Base-by-base conservation (phyloP, 2,329 filamentous ascomycete genomes). In the Talaromyces amestolkiae region DNA sequence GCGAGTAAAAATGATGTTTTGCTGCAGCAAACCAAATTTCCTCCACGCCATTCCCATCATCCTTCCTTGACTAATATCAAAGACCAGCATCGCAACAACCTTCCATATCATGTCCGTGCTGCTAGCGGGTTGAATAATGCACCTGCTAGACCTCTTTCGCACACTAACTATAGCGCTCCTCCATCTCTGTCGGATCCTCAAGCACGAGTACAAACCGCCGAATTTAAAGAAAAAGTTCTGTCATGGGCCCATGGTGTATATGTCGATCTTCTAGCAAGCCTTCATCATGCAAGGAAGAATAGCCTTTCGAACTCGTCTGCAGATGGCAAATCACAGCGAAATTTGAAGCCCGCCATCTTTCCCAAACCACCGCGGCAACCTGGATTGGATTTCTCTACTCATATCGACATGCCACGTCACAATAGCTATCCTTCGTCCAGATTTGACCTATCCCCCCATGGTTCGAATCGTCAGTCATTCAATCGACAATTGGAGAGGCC, bases 191-290 rank as follows among this genome's bases (percentile, higher is more conserved):
- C 61, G 9, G 68, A 72, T 19, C 62, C 69, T 2, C 66, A 66
- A 61, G 70, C 72, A 22, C 72, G 71, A 6, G 70, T 74, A n/a
- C 73, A 69, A 11, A 80, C 81, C 69, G 73, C 76, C 13, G 80
- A 83, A 65, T 91, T 91, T 72, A 89, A 87, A 69, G 90, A 92
- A 68, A 89, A 87, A 68, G 86, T 86, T 2, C 78, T 93, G 27
- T 81, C 85, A 15, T 88, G 87, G 78, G 91, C 90, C n/a, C 89
- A 93, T 74, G 83, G 84, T 69, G 85, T 89, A 37, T 93, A 93
- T 75, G 82, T 90, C 58, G 88, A 92, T 68, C 82, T 94, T 8
- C 79, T 93, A 3, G 79, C 86, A 10, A 87, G 86, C 68, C 80
- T 91, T 7, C 87, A 90, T 67, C 83, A 86, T 61, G 81, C 79